phyloP scores from a whole-genome alignment of 148 eudicot species.

The Amaranthus palmeri region DNA sequence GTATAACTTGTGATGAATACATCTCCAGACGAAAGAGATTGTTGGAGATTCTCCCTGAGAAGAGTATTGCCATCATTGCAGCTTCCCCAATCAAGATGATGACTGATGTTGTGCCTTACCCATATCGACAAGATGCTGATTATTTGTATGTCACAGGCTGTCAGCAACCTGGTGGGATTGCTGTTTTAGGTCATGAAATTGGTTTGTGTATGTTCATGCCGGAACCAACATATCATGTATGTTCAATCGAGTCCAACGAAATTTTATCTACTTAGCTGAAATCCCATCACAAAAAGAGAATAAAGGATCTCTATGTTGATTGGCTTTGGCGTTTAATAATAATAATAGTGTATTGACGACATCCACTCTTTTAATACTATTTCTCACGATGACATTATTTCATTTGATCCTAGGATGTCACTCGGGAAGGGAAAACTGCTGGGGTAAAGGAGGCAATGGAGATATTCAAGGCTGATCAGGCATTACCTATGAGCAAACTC shows the following conservation, averaged over 20 bases:
- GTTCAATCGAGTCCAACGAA: conserved; percentile 15
- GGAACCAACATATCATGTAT: conserved; percentile 60
- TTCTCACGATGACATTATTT: not conserved
- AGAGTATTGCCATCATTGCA: conserved; percentile 76
- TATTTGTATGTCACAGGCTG: conserved; percentile 83
- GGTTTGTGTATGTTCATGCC: conserved; percentile 99
- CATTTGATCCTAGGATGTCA: conserved; percentile 51
- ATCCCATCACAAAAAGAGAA: not conserved
- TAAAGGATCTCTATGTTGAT: not conserved
- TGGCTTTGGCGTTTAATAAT: not conserved
- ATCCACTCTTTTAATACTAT: not conserved
- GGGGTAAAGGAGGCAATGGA: conserved; percentile 74
- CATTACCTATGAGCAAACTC: conserved; percentile 62
- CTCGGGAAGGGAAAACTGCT: conserved; percentile 86
- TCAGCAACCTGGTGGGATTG: conserved; percentile 88
- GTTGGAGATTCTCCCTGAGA: conserved; percentile 78
- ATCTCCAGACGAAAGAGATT: conserved; percentile 65
- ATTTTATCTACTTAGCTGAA: not conserved
- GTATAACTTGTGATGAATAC: conserved; percentile 66
- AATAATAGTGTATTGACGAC: not conserved
- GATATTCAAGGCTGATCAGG: conserved; percentile 72
- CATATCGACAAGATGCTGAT: conserved; percentile 81
- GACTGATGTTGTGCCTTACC: conserved; percentile 91
- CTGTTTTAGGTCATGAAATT: conserved; percentile 76
- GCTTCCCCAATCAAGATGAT: conserved; percentile 90